Percentiles rank a stretch among this genome's conserved stretches.
phyloP scores from a whole-genome alignment of 2,329 filamentous ascomycete genomes.

The Xylariaceae sp. region DNA sequence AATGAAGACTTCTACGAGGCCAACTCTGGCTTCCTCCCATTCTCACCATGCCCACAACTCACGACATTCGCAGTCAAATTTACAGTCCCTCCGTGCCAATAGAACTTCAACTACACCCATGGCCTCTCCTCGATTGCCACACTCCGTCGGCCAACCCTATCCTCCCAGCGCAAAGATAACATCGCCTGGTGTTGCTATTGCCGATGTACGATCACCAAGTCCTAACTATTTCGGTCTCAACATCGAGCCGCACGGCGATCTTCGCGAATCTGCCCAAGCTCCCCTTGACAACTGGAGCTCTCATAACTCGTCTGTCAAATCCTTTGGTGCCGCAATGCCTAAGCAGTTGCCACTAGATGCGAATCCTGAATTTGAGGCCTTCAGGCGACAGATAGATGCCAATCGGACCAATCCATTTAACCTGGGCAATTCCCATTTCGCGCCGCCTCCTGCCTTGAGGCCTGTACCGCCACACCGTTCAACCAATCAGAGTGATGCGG shows the following conservation, averaged over 20 bases:
- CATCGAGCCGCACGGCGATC: conserved; percentile 56
- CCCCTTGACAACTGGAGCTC: conserved; percentile 72
- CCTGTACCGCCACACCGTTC: conserved; percentile 44
- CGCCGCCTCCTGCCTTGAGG: conserved; percentile 28
- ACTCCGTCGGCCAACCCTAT: conserved; percentile 51
- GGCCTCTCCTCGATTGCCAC: conserved; percentile 46
- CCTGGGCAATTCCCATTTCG: conserved; percentile 44
- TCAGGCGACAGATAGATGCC: conserved; percentile 67
- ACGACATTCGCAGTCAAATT: conserved; percentile 34
- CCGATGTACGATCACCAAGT: conserved; percentile 51
- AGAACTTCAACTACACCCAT: conserved; percentile 45
- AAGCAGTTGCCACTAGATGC: conserved; percentile 67
- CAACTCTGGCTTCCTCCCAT: conserved; percentile 24
- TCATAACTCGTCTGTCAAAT: conserved; percentile 65
- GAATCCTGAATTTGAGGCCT: conserved; percentile 79
- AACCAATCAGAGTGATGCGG: conserved; percentile 42
- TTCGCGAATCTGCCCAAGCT: conserved; percentile 59
- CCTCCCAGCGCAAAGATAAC: conserved; percentile 44
- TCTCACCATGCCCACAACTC: conserved; percentile 21
- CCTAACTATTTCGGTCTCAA: conserved; percentile 86
- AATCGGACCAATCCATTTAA: conserved; percentile 48
- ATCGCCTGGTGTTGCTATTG: conserved; percentile 27
- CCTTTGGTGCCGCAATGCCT: conserved; percentile 64
- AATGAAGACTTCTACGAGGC: conserved; percentile 30
- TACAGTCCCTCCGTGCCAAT: conserved; percentile 35